A percentile compares a stretch with the other conserved stretches of the same genome.
Evolutionary conservation across 352 stramenopile genomes (phyloP).

Genomic region (Pythium sukuiense): DNA sequence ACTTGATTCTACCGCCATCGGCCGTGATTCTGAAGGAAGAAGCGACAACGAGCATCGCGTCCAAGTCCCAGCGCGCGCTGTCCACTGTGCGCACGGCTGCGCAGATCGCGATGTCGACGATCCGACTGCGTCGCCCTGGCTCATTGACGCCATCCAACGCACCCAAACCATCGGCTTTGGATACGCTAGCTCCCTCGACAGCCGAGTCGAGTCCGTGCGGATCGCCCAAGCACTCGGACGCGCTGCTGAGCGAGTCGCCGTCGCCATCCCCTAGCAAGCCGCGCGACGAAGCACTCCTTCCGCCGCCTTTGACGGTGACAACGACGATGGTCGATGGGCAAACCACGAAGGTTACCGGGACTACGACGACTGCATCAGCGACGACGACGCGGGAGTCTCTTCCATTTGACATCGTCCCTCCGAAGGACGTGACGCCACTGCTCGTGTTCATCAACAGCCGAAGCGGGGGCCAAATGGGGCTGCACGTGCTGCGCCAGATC

Average conservation of each 20-base stretch:
- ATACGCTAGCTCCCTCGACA: conserved; percentile 13
- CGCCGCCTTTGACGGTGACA: conserved; percentile 6
- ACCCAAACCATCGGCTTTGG: conserved; percentile 3
- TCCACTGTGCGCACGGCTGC: conserved; percentile 68
- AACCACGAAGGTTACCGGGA: neutral
- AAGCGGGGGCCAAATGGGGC: conserved; percentile 92
- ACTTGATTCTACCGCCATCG: conserved; percentile 64
- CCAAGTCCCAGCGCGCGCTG: conserved; percentile 63
- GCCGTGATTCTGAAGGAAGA: conserved; percentile 49
- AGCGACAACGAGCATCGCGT: conserved; percentile 25
- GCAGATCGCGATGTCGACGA: conserved; percentile 70
- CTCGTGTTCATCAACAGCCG: conserved; percentile 96
- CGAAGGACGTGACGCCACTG: conserved; percentile 53
- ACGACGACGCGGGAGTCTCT: conserved; percentile 28
- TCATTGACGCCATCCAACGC: conserved; percentile 8
- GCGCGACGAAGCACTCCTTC: conserved; percentile 10
- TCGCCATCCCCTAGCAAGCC: conserved; percentile 1
- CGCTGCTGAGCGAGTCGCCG: conserved; percentile 8
- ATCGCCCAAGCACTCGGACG: conserved; percentile 7
- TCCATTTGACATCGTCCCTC: conserved; percentile 57
- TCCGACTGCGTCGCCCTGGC: conserved; percentile 49
- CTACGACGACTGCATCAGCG: neutral
- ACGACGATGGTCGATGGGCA: neutral
- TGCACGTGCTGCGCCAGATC: conserved; percentile 92
- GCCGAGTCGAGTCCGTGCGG: conserved; percentile 11